Base-by-base conservation (phyloP, 2,329 filamentous ascomycete genomes). In the Remersonia thermophila region DNA sequence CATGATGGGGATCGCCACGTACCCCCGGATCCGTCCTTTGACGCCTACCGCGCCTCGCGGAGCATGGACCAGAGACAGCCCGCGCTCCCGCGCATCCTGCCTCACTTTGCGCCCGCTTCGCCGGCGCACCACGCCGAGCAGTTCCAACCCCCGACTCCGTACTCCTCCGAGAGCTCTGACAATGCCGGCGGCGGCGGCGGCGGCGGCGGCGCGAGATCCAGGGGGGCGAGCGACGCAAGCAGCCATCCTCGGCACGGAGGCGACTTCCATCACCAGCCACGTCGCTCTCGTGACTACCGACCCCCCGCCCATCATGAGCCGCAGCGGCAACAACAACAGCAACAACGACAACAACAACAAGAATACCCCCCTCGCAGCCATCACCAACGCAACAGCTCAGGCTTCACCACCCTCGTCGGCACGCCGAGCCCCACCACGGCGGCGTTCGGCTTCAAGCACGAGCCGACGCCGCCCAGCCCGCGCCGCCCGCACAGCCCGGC, bases 361-460 rank as follows among this genome's bases (percentile, higher is more conserved):
- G n/a, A 6, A 23, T 23, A 23, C 20, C 20, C 20, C 5, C 20
- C 15, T 10, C 30, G 12, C 15, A 17, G 17, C 30, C 33, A 36
- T 2, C 44, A 48, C 12, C 35, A 41, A 7, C 23, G 45, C 17
- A 40, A 39, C 32, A 35, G 38, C 16, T 48, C 45, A 7, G 43
- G 45, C 0, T 39, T 35, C 12, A 44, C 41, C 2, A 48, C 46
- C 4, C 40, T 46, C 2, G 44, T 47, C 1, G 39, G 44, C 4
- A 42, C 42, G 3, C 39, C 40, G n/a, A 32, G 30, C n/a, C 35
- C 35, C 12, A 33, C 27, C 1, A 13, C 7, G 3, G 16, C 32
- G 20, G 5, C 9, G 20, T 23, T 23, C 20, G 9, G 9, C 9
- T 23, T 23, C 9, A 23, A 23, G 17, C 10, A 30, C 4, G 20